Evolutionary conservation across 2,329 filamentous ascomycete species (phyloP), one percentile per base, ranked within the genome.

Genomic region (Diplocarpon rosae): DNA sequence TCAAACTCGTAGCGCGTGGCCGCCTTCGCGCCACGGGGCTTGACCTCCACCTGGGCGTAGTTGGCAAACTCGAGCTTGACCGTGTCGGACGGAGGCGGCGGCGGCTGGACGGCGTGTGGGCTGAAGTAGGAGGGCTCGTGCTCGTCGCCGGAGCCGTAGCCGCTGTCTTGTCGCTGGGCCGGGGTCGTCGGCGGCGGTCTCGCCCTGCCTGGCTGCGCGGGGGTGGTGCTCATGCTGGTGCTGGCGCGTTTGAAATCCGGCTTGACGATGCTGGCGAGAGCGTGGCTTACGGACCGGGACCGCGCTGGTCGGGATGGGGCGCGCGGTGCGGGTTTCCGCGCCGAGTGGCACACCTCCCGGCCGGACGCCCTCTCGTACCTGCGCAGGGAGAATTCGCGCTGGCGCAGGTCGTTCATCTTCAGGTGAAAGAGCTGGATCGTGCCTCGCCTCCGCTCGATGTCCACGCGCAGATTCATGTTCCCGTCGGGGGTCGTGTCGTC

Each of bases 31-130:
- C 83, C 83, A 17, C 76, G 72, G 34, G 85, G 78, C 54, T 76
- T 79, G 40, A 98, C 68, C 52, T 95, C 85, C 33, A 96, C 79
- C 56, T 92, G 87, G 2, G 90, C 90, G 62, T 98, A 98, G 67
- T 96, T 98, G 53, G 87, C 93, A 62, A 95, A 98, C 62, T 96
- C 90, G 29, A 98, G 75, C 65, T 88, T 85, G 62, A 90, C 84
- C 30, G 75, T 82, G 63, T 94, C 87, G 46, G 81, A 85, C 14
- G 85, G 43, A n/a, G 45, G 29, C 0, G 50, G 46, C 54, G 48
- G 53, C 27, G 43, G 38, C 42, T 40, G 60, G 51, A 42, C 65
- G 57, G 43, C 63, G 60, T 53, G 53, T 2, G 48, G 33, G 9
- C 47, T 45, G 14, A 54, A 16, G 12, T 59, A 56, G 3, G 13